Evolutionary conservation across 176 grass and related monocot genomes (phyloP), one percentile per base, ranked within the genome.

Genomic region (Metroxylon sagu): DNA sequence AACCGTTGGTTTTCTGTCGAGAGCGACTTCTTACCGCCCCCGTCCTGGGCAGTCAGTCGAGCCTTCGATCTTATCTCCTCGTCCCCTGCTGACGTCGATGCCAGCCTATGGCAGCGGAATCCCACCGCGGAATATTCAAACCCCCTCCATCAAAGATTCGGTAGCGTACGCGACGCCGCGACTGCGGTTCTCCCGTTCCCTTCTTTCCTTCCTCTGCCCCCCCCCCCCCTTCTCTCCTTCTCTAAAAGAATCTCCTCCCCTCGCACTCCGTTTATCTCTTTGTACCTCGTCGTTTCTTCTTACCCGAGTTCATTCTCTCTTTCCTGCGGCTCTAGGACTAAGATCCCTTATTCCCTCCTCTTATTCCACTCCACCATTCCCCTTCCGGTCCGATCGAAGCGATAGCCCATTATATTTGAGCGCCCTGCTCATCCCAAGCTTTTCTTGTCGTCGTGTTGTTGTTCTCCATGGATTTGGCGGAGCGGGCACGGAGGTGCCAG

Each of bases 131-230:
- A 89, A 89, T 89, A 89, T 89, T 88, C 76, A 83, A 57, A 65
- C 19, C 10, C 16, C 66, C 57, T 68, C 69, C 62, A 63, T 15
- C 39, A 51, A 77, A 86, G 87, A 90, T 89, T 85, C 82, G 74
- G 52, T 65, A 57, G 10, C 61, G 31, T 78, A 84, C 84, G 89
- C 89, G 89, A 93, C 84, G 89, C 74, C 84, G 67, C 84, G 89
- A 81, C 89, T 58, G 31, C 63, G 89, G 82, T 83, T 81, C 64
- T 48, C 52, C 26, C 58, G 3, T 71, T 68, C 56, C 57, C 65
- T 27, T 1, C 2, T 56, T 43, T 16, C 4, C 4, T 5, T 8
- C 3, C 10, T n/a, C 1, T 1, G 1, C 4, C 26, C 21, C 15
- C 16, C 53, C 5, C 5, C 12, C 50, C 1, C 30, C 0, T 23